Evolutionary conservation across 306 rosid species (phyloP), one percentile per base, ranked within the genome.

Genomic region (Parietaria judaica): DNA sequence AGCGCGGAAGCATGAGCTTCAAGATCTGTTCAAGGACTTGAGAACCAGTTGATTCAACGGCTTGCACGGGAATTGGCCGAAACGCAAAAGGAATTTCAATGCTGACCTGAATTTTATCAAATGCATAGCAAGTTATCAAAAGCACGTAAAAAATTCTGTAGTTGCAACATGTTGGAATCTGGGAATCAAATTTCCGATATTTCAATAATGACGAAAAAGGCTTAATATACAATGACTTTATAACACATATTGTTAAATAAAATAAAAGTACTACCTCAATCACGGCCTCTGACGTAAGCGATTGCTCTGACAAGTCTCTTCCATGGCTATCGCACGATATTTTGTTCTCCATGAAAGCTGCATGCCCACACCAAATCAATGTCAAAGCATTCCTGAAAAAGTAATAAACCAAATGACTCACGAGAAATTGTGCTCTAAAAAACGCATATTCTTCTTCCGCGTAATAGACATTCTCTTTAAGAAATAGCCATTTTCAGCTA

Each of bases 281-380:
- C 72, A 84, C 63, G 8, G 98, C 72, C 63, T 92, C 98, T 37
- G 98, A 92, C 34, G 84, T 64, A 67, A 92, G 90, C 75, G 75
- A 66, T 68, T 86, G 89, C 80, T 34, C 60, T 47, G 72, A 73
- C 44, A 81, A 73, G 66, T 66, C 80, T 59, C 56, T 53, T 63
- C 71, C 61, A 8, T 67, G 59, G 63, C 72, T 80, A 46, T 68
- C 86, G 73, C 96, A 92, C 3, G 96, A 84, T 68, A 92, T 79
- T 73, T 74, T 77, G 80, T 92, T 92, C 80, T 88, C 92, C 98
- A 92, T 88, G 54, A 77, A 71, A 82, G 98, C 98, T 92, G 96
- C 89, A 81, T 82, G 78, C 88, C 84, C 82, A 83, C 67, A 85
- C 77, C 81, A 91, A 83, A 83, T 72, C 80, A 87, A 77, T 79